Evolutionary conservation across 345 rosid genomes (phyloP), one percentile per base, ranked within the genome.

Genomic region (Nephelium lappaceum): DNA sequence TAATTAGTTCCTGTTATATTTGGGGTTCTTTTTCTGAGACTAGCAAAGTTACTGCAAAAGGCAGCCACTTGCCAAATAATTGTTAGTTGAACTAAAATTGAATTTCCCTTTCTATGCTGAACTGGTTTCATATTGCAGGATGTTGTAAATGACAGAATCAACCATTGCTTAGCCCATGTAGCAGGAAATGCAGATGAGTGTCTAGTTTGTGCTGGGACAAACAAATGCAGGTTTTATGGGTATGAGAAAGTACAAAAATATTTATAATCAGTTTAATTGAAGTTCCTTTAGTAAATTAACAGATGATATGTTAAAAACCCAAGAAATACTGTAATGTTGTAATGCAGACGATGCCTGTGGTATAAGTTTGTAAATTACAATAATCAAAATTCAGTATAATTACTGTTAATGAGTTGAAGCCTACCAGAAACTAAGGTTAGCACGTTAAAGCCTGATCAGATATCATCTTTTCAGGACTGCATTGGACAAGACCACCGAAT

Each of bases 111-210:
- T 53, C 38, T 53, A 15, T 72, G 75, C 15, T 21, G 49, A 41
- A 23, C 45, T 76, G 55, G 25, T 69, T 24, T 69, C 11, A 8
- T 39, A 7, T 36, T 77, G 84, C 88, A 93, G 99, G 93, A 93
- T 27, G 93, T 93, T 41, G 82, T 95, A 62, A 88, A 91, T 70
- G 98, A 93, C 84, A 89, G 98, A 86, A 91, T 95, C 70, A 85
- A 85, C 73, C 89, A 89, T 81, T 95, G 98, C 75, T 81, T 93
- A 77, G 85, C 89, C 84, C 98, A 87, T 81, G 91, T 87, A 58
- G 93, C 82, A 23, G 98, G 97, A 77, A 93, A 87, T 73, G 91
- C 86, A 41, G 93, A 88, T 57, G 97, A 91, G 75, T 92, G 97
- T 84, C 71, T 69, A 68, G 97, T 79, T 65, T 95, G 99, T 85